These are phyloP conservation scores for Mycena chlorophos DNA, from an alignment of 768 basidiomycete genomes.

Conservation along the genomic window DNA sequence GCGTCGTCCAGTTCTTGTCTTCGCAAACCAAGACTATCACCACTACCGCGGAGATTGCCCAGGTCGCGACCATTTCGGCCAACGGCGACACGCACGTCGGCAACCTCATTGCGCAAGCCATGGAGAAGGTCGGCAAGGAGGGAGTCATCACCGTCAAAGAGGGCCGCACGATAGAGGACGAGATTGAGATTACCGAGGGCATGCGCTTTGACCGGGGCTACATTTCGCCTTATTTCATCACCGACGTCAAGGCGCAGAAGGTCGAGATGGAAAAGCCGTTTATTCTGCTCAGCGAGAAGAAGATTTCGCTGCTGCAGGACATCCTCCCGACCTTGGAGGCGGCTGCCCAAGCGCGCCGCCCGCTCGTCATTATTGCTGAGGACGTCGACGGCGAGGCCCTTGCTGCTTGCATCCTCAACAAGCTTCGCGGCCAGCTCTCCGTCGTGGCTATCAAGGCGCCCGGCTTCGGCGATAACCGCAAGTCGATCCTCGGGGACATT, in stretches of 20 bases:
- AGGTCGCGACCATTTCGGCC: constrained; percentile 95
- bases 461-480: constrained; percentile 99
- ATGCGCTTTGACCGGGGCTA: constrained; percentile 99
- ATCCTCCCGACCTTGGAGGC: constrained; percentile 90
- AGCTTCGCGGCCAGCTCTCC: constrained; percentile 95
- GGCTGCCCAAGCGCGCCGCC: constrained; percentile 79
- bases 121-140: constrained; percentile 99
- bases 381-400: constrained; percentile 98
- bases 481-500: constrained; percentile 94
- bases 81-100: constrained; percentile 86
- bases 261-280: constrained; percentile 97
- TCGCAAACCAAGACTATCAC: constrained; percentile 91
- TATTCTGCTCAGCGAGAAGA: constrained; percentile 95
- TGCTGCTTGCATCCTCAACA: constrained; percentile 98
- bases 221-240: constrained; percentile 98
- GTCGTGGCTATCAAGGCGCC: constrained; percentile 96
- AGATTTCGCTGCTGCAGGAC: constrained; percentile 92
- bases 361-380: constrained; percentile 95
- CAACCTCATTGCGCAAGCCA: constrained; percentile 93
- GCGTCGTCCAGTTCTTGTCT: constrained; percentile 89
- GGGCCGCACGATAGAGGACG: constrained; percentile 95
- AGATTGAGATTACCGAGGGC: constrained; percentile 99
- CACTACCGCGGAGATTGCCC: constrained; percentile 95
- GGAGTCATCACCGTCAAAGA: constrained; percentile 99
- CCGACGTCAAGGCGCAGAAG: constrained; percentile 94